Base-by-base conservation (phyloP, 2,329 filamentous ascomycete species). In the Exophiala lecanii-corni region DNA sequence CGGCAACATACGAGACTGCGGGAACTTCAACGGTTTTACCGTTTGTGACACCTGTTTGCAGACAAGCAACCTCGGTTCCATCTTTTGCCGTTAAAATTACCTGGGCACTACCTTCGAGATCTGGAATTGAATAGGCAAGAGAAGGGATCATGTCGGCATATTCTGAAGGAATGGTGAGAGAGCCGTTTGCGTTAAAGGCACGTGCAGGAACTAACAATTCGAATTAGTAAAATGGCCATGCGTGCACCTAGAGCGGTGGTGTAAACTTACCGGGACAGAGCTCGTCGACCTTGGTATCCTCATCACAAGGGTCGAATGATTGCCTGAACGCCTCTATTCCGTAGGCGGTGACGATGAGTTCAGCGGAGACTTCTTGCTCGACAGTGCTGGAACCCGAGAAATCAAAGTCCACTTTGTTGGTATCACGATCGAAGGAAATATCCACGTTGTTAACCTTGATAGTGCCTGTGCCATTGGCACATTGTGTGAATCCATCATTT, bases 91-190 rank as follows among this genome's bases (percentile, higher is more conserved):
- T 81, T 34, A 98, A 75, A 60, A 87, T 70, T 51, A 98, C 70
- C 33, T 82, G 92, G 23, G 89, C 92, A 57, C 83, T 69, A 26
- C 91, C 91, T 42, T 91, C 83, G 55, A 98, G 84, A 62, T 98
- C 89, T 37, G 92, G 92, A 21, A 98, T 74, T 48, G 79, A 77
- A 69, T 96, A 98, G 9, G 91, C 91, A 54, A 98, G 94, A 2
- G 79, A 70, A 1, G 92, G 92, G 30, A 98, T 91, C 66, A 84
- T 68, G 41, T 74, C 74, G 43, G 86, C 81, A 59, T 82, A 91
- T 48, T 81, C 59, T 0, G 76, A 66, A 12, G 89, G 85, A 28
- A 98, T 85, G 20, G 72, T 65, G 62, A 92, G 84, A 3, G 68
- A 69, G 35, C 89, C 91, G 32, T 70, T 68, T 5, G 91, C 89